Evolutionary conservation across 2,329 filamentous ascomycete species (phyloP).

Genomic region (Raffaelea albimanens): DNA sequence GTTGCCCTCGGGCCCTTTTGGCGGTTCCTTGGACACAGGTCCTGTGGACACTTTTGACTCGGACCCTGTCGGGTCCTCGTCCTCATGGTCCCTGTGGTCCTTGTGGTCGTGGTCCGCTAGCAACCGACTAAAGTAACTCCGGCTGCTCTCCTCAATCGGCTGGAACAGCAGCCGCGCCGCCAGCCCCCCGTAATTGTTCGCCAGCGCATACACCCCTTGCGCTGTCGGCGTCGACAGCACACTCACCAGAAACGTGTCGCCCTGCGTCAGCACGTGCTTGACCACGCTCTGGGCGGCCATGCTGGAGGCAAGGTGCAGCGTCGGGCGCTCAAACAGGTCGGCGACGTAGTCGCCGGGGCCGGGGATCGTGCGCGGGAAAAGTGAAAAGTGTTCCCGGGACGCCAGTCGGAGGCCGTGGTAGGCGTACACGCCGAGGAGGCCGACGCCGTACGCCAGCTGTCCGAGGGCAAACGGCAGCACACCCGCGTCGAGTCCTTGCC

Average conservation of each 20-base stretch:
- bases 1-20: conserved; percentile 5
- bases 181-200: conserved; percentile 88
- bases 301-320: conserved; percentile 66
- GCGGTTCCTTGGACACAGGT: too few relatives aligned
- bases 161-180: conserved; percentile 85
- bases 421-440: conserved; percentile 62
- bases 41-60: background rate
- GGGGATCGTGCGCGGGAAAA: conserved; percentile 42
- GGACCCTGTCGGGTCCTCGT: background rate
- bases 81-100: conserved; percentile 2
- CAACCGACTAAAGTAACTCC: conserved; percentile 79
- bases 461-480: conserved; percentile 84
- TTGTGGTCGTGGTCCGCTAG: conserved; percentile 35
- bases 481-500: conserved; percentile 44
- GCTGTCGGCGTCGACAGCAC: conserved; percentile 65
- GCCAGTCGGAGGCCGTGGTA: conserved; percentile 50
- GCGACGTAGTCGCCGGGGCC: conserved; percentile 32
- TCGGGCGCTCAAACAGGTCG: conserved; percentile 57
- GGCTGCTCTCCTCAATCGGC: conserved; percentile 87
- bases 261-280: conserved; percentile 90
- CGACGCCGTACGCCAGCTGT: conserved; percentile 65
- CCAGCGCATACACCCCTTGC: conserved; percentile 86
- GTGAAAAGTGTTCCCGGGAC: conserved; percentile 53
- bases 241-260: conserved; percentile 82
- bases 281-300: conserved; percentile 81